Evolutionary conservation across 139 green algal species (phyloP).

Genomic region (Chlorella sorokiniana): DNA sequence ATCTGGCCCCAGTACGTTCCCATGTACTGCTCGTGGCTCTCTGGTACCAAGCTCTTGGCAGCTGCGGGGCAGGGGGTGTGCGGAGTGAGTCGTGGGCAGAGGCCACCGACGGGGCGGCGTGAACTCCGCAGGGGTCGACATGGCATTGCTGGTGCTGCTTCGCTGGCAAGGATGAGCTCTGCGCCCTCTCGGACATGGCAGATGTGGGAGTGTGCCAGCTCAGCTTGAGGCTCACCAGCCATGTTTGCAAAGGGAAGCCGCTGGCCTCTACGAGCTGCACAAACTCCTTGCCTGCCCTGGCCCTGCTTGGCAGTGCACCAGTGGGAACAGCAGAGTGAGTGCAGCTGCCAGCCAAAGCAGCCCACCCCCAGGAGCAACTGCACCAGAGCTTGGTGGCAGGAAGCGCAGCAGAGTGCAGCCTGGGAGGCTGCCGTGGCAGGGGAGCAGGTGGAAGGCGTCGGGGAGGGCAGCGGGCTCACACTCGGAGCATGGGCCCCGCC

Average conservation of each 20-base stretch:
- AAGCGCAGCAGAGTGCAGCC: no score
- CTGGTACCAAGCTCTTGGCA: slow-evolving; percentile 79
- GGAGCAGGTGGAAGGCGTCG: no score
- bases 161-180: no score
- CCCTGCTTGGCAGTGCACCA: not conserved
- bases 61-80: slow-evolving; percentile 42
- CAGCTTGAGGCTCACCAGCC: slow-evolving; percentile 32
- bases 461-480: not conserved
- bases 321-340: not conserved
- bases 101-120: no score
- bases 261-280: slow-evolving; percentile 45
- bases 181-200: not conserved
- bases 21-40: slow-evolving; percentile 71
- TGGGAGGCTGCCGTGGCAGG: no score
- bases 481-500: slow-evolving; percentile 50
- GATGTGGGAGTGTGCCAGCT: not conserved
- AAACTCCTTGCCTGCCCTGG: slow-evolving; percentile 31
- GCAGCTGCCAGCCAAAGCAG: not conserved
- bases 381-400: no score
- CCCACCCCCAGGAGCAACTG: no score
- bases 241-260: slow-evolving; percentile 65
- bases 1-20: slow-evolving; percentile 57
- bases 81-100: no score
- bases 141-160: no score
- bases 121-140: no score